Conservation (phyloP, 2,329 filamentous ascomycete genomes). For the Parastagonospora nodorum region DNA sequence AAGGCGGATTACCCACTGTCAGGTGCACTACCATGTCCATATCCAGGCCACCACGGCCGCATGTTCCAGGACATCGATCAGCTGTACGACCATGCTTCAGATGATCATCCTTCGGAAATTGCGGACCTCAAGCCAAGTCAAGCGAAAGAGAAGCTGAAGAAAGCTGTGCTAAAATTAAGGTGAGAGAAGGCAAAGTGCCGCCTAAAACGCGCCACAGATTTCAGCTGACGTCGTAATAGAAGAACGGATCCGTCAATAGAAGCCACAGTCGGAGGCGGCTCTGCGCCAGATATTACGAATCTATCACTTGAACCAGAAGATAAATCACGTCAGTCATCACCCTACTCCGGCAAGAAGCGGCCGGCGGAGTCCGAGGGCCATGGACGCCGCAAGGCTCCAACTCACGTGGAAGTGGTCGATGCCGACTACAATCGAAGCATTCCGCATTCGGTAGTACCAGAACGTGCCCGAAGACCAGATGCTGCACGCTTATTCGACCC, state of each 20-base stretch:
- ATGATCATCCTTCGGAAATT: slow-evolving; percentile 33
- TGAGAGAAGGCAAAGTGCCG: slow-evolving; percentile 4
- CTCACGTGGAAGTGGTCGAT: slow-evolving; percentile 30
- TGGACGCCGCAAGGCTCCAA: slow-evolving; percentile 29
- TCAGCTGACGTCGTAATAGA: slow-evolving; percentile 14
- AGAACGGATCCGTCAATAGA: slow-evolving; percentile 30
- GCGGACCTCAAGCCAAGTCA: slow-evolving; percentile 19
- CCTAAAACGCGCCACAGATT: neutral
- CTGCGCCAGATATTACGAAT: slow-evolving; percentile 36
- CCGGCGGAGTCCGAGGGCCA: slow-evolving; percentile 34
- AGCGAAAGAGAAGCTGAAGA: slow-evolving; percentile 28
- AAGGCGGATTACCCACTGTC: slow-evolving; percentile 19
- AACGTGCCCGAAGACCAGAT: slow-evolving; percentile 22
- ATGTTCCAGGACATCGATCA: slow-evolving; percentile 36
- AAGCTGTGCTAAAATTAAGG: slow-evolving; percentile 27
- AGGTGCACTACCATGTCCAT: slow-evolving; percentile 36
- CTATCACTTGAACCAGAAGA: slow-evolving; percentile 33
- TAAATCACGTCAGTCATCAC: slow-evolving; percentile 25
- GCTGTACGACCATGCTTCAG: slow-evolving; percentile 30
- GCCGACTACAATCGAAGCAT: slow-evolving; percentile 32
- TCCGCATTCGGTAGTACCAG: slow-evolving; percentile 15
- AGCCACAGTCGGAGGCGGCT: slow-evolving; percentile 32
- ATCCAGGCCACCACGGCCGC: slow-evolving; percentile 27
- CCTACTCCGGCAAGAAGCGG: slow-evolving; percentile 33
- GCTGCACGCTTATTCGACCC: slow-evolving; percentile 29